phyloP scores from a whole-genome alignment of 2,329 filamentous ascomycete genomes.

The Diplodia intermedia region DNA sequence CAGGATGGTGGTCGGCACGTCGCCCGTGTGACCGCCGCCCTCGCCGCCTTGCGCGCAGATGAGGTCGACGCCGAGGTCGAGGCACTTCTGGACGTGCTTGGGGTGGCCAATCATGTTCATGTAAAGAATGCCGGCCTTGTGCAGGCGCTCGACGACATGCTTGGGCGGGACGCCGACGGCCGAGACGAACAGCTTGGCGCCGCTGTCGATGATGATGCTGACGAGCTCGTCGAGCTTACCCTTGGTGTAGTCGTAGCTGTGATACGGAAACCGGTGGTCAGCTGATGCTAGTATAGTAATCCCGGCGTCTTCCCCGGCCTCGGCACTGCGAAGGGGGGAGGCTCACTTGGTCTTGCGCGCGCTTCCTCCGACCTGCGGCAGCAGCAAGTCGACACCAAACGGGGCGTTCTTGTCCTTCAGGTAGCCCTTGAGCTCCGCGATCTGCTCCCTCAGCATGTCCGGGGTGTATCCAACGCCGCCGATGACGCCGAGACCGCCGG shows the following conservation, averaged over 20 bases:
- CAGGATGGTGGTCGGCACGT: constrained; percentile 88
- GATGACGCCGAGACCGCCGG: constrained; percentile 94
- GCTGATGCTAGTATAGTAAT: constrained; percentile 20
- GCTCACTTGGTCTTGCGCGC: constrained; percentile 90
- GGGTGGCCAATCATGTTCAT: constrained; percentile 99
- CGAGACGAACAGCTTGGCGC: constrained; percentile 92
- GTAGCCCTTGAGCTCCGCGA: constrained; percentile 89
- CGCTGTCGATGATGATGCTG: constrained; percentile 90
- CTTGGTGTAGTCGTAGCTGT: constrained; percentile 99
- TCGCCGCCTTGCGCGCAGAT: constrained; percentile 99
- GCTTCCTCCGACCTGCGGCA: constrained; percentile 92
- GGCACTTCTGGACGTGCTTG: constrained; percentile 97
- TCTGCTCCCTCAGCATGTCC: constrained; percentile 95
- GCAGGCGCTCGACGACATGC: constrained; percentile 85
- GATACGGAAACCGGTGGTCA: not conserved
- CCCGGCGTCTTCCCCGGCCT: not conserved
- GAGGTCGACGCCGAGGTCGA: constrained; percentile 87
- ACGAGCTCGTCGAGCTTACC: constrained; percentile 92
- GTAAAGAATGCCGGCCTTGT: constrained; percentile 86
- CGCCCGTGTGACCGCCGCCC: constrained; percentile 94
- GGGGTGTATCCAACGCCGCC: constrained; percentile 96
- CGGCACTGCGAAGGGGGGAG: not conserved
- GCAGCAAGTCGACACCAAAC: constrained; percentile 91
- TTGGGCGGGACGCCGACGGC: constrained; percentile 94
- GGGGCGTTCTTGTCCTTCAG: constrained; percentile 90